Base-by-base conservation (phyloP, 2,329 filamentous ascomycete species). In the Alternaria postmessia region DNA sequence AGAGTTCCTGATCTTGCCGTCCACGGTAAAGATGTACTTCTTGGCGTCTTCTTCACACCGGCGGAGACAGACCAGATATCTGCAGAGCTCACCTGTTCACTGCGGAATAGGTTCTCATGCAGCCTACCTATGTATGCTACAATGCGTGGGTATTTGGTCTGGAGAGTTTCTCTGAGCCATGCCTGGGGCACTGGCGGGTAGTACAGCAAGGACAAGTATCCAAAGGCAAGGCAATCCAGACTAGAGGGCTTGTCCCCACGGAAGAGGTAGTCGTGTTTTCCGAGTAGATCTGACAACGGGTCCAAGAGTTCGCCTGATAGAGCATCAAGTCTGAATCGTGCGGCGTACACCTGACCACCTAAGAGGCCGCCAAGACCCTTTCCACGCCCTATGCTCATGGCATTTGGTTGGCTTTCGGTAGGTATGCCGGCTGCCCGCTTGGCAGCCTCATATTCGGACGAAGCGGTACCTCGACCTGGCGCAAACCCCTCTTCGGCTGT, bases 221-320 rank as follows among this genome's bases (percentile, higher is more conserved):
- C 95, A 70, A 92, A 87, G 0, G 88, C 89, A 47, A 97, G 77
- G 74, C 92, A 97, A 77, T 97, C 94, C 24, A 96, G 79, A 55
- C 85, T 87, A 2, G 87, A 87, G 0, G 87, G 83, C n/a, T 80
- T 71, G 1, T 80, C 74, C 8, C 80, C 78, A 11, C 80, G 81
- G 1, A 91, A 79, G 11, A 92, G 76, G 70, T 86, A 90, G 2
- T 78, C 71, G 62, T 87, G 87, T 18, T 80, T 75, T 1, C 81
- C 84, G 20, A 89, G 82, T 34, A 91, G 81, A 44, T 88, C 85
- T 55, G 88, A 84, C 16, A 97, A 75, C 1, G 93, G 91, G 34
- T 87, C 85, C 51, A 96, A 87, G 69, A 92, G 81, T 38, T 88
- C 85, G 54, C 88, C 85, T 0, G 91, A 89, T 39, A 96, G 79